Evolutionary conservation across 257 asterid genomes (phyloP), one percentile per base, ranked within the genome.

Genomic region (Ligustrum vulgare): DNA sequence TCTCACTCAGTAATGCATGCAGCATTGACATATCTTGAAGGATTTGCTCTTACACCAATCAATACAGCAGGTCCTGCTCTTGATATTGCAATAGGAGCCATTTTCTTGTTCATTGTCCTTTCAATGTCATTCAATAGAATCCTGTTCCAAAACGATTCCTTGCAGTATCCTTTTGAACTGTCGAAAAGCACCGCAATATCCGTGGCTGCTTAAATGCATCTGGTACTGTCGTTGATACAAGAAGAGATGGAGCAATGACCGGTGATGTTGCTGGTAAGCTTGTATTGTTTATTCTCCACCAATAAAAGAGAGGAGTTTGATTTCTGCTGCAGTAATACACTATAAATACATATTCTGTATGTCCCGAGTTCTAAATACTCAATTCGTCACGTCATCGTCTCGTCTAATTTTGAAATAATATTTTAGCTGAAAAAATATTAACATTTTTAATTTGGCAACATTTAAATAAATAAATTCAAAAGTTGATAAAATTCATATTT

Each of bases 171-270:
- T 54, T 5, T 7, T 2, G 2, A 54, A n/a, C 20, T 18, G 10
- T 11, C 3, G 7, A 54, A 20, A 8, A 2, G 2, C 77, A 93
- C 95, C 71, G 95, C 96, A 64, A 87, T 82, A 71, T 89, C 94
- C 7, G 93, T 91, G 73, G 97, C 98, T 6, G 92, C 87, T 35
- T 88, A 93, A 88, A 91, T 7, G 94, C 96, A 80, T 91, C 88
- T 1, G 96, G 97, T 43, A 88, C 78, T 1, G 87, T 76, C 22
- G 88, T 84, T 0, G 95, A 88, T 71, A 87, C 90, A 18, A 85
- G 5, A 36, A 93, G 91, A 20, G 97, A 80, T 72, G 96, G 96
- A 13, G 76, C 94, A 35, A 89, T 62, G 54, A 86, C 87, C 87
- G 88, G 77, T 56, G 83, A 83, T 2, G 86, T 82, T n/a, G 94